Evolutionary conservation across 306 rosid genomes (phyloP).

Genomic region (Gynostemma pentaphyllum): DNA sequence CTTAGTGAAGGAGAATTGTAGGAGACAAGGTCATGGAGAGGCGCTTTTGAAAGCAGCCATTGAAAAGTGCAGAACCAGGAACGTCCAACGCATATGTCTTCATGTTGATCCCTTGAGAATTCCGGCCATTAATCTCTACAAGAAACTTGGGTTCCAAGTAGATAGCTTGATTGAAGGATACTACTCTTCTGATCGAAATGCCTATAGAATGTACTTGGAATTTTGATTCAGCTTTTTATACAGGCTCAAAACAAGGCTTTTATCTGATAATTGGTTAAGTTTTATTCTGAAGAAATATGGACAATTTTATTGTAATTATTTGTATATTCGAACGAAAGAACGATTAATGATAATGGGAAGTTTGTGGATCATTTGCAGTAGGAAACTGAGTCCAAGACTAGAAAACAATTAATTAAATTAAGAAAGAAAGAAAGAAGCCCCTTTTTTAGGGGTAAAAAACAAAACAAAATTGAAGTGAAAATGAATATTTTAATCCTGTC

Average conservation of each 20-base stretch:
- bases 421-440: not conserved
- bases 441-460: not conserved
- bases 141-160: slow-evolving; percentile 66
- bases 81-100: slow-evolving; percentile 55
- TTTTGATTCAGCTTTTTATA: slow-evolving; percentile 20
- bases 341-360: not conserved
- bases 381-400: not conserved
- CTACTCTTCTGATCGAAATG: slow-evolving; percentile 66
- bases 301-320: not conserved
- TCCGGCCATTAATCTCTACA: slow-evolving; percentile 63
- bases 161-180: slow-evolving; percentile 53
- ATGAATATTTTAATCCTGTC: not conserved
- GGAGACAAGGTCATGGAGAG: slow-evolving; percentile 79
- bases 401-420: not conserved
- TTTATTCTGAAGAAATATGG: not conserved
- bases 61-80: slow-evolving; percentile 56
- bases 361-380: slow-evolving; percentile 1
- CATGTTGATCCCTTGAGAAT: slow-evolving; percentile 73
- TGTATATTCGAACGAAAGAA: not conserved
- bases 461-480: not conserved
- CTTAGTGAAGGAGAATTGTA: slow-evolving; percentile 62
- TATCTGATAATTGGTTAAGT: not conserved
- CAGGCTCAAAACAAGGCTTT: not conserved
- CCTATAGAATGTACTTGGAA: slow-evolving; percentile 75
- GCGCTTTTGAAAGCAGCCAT: slow-evolving; percentile 65